phyloP scores from a whole-genome alignment of 2,329 filamentous ascomycete species.

The Neonectria hederae region DNA sequence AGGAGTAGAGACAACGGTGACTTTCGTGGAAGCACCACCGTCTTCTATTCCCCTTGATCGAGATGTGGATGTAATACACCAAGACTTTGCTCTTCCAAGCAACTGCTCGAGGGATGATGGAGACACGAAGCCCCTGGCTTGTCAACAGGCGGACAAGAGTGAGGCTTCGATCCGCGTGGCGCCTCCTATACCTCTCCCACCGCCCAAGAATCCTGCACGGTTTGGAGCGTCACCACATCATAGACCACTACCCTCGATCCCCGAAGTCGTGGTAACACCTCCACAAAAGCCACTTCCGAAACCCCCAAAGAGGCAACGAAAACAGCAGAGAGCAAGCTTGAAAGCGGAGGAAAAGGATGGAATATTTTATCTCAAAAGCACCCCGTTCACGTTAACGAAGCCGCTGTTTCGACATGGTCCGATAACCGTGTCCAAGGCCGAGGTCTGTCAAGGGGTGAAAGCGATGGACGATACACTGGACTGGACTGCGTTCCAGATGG shows the following conservation, averaged over 20 bases:
- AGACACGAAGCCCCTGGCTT: constrained; percentile 13
- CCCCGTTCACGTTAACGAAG: constrained; percentile 59
- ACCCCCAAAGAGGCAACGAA: constrained; percentile 9
- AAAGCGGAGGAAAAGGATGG: constrained; percentile 52
- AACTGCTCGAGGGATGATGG: constrained; percentile 3
- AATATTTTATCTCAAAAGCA: constrained; percentile 58
- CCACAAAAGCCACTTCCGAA: constrained; percentile 19
- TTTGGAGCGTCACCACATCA: constrained; percentile 13
- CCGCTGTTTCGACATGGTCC: constrained; percentile 64
- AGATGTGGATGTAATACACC: constrained; percentile 42
- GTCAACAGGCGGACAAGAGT: constrained; percentile 8
- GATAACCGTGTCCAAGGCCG: constrained; percentile 61
- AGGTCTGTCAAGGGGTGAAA: constrained; percentile 50
- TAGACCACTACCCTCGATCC: constrained; percentile 38
- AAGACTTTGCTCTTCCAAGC: constrained; percentile 36
- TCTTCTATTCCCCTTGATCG: constrained; percentile 20
- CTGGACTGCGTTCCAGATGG: constrained; percentile 74
- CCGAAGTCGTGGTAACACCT: constrained; percentile 34
- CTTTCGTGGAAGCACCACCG: constrained; percentile 21
- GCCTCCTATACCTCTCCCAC: constrained; percentile 20
- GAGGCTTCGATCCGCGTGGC: not conserved
- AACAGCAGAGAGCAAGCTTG: constrained; percentile 20
- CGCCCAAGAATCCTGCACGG: constrained; percentile 37
- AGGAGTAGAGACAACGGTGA: constrained; percentile 33
- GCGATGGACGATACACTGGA: constrained; percentile 62